Conservation (phyloP, 306 rosid species). For the Dalbergia cultrata region DNA sequence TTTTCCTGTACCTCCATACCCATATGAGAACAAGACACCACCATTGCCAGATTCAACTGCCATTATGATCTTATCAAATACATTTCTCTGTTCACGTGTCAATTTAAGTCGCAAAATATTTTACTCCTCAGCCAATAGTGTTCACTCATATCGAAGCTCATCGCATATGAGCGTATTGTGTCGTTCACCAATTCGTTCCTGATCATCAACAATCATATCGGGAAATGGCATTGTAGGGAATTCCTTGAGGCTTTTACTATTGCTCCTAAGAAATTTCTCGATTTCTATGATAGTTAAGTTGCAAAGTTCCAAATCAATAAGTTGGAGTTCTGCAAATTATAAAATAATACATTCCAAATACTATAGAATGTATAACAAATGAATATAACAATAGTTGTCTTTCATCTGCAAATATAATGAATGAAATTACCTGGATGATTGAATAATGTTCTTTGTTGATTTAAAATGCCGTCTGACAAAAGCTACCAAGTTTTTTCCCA, state of each 20-base stretch:
- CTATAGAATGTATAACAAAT: no score
- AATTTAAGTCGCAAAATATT: not conserved
- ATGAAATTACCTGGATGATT: not conserved
- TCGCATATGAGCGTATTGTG: not conserved
- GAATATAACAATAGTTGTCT: no score
- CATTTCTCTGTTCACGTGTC: not conserved
- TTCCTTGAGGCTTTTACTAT: not conserved
- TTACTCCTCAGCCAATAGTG: no score
- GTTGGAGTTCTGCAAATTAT: no score
- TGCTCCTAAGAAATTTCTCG: no score
- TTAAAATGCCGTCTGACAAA: not conserved
- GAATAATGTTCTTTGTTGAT: not conserved
- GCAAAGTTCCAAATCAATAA: no score
- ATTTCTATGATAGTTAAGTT: no score
- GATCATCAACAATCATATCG: no score
- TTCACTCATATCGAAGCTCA: not conserved
- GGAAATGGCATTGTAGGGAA: not conserved
- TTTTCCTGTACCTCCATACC: not conserved
- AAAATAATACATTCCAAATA: no score
- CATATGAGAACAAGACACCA: not conserved
- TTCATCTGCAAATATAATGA: no score
- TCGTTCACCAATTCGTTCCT: not conserved
- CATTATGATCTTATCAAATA: not conserved
- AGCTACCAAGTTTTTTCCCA: not conserved
- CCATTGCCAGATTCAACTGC: not conserved